A percentile compares a stretch with the other conserved stretches of the same genome.
These are phyloP conservation scores for Podospora sp. DNA, from an alignment of 495 filamentous ascomycete species.

Conservation along the genomic window DNA sequence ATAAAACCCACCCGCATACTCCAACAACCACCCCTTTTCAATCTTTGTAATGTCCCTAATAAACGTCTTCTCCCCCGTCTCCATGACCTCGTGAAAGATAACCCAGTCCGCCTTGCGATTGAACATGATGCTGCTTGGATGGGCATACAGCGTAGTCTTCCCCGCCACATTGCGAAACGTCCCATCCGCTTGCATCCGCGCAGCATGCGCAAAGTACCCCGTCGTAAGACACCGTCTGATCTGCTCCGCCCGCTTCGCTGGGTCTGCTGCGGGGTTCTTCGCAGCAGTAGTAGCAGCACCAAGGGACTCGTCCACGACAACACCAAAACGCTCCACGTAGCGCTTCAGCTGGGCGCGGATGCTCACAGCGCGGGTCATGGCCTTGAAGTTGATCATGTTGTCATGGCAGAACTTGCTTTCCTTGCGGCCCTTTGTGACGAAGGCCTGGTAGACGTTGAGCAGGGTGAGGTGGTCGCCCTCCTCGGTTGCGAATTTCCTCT, in stretches of 20 bases:
- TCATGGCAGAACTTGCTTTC: constrained; percentile 85
- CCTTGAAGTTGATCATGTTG: constrained; percentile 82
- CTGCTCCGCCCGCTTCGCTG: constrained; percentile 60
- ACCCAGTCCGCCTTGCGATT: constrained; percentile 98
- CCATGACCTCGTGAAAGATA: constrained; percentile 92
- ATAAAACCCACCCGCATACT: constrained; percentile 89
- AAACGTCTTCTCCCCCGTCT: constrained; percentile 86
- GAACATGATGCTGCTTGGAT: constrained; percentile 95
- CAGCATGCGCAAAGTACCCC: constrained; percentile 94
- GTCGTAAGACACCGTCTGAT: constrained; percentile 86
- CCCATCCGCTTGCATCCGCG: constrained; percentile 93
- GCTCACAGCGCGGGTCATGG: constrained; percentile 79
- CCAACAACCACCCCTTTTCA: constrained; percentile 85
- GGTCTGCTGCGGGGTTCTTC: constrained; percentile 13
- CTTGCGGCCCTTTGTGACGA: constrained; percentile 82
- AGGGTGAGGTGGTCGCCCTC: constrained; percentile 96
- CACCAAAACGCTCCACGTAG: constrained; percentile 83
- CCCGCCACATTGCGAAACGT: constrained; percentile 82
- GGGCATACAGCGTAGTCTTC: constrained; percentile 73
- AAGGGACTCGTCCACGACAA: constrained; percentile 64
- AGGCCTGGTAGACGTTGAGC: constrained; percentile 90
- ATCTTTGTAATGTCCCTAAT: constrained; percentile 92
- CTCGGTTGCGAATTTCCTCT: constrained; percentile 84
- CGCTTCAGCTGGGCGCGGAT: constrained; percentile 84
- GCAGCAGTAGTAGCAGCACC: no score